Evolutionary conservation across 768 basidiomycete genomes (phyloP), one percentile per base, ranked within the genome.

Genomic region (Fomitopsis serialis): DNA sequence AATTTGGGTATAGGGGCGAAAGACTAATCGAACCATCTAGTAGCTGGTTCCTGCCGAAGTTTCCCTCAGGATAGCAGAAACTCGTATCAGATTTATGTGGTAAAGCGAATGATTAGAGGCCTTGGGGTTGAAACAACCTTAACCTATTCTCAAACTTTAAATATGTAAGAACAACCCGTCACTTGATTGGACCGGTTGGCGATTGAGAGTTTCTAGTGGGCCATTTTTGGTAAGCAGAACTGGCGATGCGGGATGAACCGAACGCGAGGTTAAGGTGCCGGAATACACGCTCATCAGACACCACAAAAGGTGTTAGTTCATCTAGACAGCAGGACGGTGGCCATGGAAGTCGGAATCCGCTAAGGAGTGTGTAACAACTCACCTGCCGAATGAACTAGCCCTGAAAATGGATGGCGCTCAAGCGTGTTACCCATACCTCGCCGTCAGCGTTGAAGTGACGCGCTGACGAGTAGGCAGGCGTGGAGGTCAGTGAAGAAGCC

Each of bases 1-100:
- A 87, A 89, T 85, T 87, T 88, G 87, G 85, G 87, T 88, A 89
- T 89, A 89, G 87, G 87, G 88, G 87, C 83, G 84, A 89, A 89
- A 89, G 88, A 89, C 87, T 86, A 88, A 89, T 90, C 85, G 85
- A 89, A 87, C 86, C 86, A 86, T 88, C 78, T 87, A 87, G 85
- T 88, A 86, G 85, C 86, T 89, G 85, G 85, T 88, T 89, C 85
- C 86, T 83, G 81, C 84, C 84, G 82, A 86, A 88, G 84, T 86
- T 87, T 88, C 85, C 84, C 85, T 79, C 77, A 80, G 79, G 78
- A 80, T 79, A 80, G 78, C 78, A 78, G 78, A 78, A 74, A 74
- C 78, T 79, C 76, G 66, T 71, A 73, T 76, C 75, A 72, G 74
- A 72, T 70, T 74, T 77, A 74, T 77, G 76, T 73, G 75, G 74